Conservation (phyloP, 768 basidiomycete genomes). For the Baorangia bicolor region DNA sequence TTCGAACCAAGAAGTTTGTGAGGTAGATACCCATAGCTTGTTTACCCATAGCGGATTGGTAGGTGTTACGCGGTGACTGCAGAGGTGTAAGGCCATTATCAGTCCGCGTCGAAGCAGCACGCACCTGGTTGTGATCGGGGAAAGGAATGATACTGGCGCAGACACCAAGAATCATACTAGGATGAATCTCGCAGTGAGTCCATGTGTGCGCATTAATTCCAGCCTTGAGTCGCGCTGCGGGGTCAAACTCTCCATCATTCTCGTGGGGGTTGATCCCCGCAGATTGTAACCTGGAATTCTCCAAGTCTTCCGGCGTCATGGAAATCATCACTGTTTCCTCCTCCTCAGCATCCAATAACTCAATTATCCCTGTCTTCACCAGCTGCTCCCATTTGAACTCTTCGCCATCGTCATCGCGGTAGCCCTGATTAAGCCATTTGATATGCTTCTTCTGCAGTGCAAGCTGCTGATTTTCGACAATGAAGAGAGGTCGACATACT, state of each 20-base stretch:
- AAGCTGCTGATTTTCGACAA: constrained; percentile 90
- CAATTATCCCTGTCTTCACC: constrained; percentile 84
- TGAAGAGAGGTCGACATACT: constrained; percentile 95
- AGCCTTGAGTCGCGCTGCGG: constrained; percentile 85
- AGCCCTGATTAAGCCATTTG: constrained; percentile 60
- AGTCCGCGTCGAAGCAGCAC: constrained; percentile 23
- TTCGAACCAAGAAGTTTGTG: constrained; percentile 96
- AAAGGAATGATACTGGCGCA: constrained; percentile 99
- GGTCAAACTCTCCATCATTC: constrained; percentile 77
- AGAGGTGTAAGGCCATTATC: constrained; percentile 4
- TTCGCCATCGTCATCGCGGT: constrained; percentile 54
- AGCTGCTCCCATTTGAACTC: constrained; percentile 83
- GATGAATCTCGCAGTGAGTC: constrained; percentile 99
- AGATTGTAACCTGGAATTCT: constrained; percentile 71
- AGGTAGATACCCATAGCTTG: constrained; percentile 99
- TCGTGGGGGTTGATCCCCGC: constrained; percentile 54
- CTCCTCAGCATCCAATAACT: constrained; percentile 96
- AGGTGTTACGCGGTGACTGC: constrained; percentile 98
- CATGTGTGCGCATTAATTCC: constrained; percentile 84
- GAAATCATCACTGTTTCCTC: constrained; percentile 99
- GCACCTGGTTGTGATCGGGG: constrained; percentile 98
- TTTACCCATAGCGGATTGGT: constrained; percentile 99
- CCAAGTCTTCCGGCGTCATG: constrained; percentile 96
- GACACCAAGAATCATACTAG: constrained; percentile 97
- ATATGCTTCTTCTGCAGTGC: constrained; percentile 83